Evolutionary conservation across 257 asterid genomes (phyloP), one percentile per base, ranked within the genome.

Genomic region (Lycium ferocissimum): DNA sequence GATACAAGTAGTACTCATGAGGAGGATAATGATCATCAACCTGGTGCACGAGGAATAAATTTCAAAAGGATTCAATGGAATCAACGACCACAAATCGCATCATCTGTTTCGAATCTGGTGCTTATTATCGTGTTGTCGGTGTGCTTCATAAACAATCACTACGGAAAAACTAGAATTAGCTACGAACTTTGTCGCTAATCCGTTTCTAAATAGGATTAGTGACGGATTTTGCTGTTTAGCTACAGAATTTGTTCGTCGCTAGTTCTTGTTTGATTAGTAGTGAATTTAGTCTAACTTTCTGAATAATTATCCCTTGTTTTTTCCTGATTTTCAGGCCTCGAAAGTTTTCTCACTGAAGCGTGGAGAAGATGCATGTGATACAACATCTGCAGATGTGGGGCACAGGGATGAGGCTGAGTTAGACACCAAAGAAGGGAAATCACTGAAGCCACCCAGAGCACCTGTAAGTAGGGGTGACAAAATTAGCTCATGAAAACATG

Each of bases 81-180:
- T 61, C 79, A 89, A n/a, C 91, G 66, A 67, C 88, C 91, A 65
- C 91, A 85, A 79, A 85, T 87, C 88, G 90, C 93, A 65, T 91
- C 94, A 13, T 89, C 95, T 76, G 90, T 94, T 82, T 90, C 96
- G 59, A 91, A 91, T 88, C 89, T 93, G 98, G 98, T 95, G 92
- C 91, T 84, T 88, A 86, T 79, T 82, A 43, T 54, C 63, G n/a
- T 83, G 18, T 76, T 37, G 84, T 80, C 49, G 17, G 47, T 33
- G 20, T 15, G 80, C 22, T 65, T 38, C 81, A 49, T 89, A 80
- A 38, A 40, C 0, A 40, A 40, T 40, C 45, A 40, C 45, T 40
- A 40, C 45, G 45, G 5, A 40, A 40, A 40, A 40, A 40, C 45
- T 40, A 6, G 45, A 40, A 40, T 40, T 40, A 40, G 45, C 45